Conservation (phyloP, 2,329 filamentous ascomycete genomes). For the Trichoderma breve region DNA sequence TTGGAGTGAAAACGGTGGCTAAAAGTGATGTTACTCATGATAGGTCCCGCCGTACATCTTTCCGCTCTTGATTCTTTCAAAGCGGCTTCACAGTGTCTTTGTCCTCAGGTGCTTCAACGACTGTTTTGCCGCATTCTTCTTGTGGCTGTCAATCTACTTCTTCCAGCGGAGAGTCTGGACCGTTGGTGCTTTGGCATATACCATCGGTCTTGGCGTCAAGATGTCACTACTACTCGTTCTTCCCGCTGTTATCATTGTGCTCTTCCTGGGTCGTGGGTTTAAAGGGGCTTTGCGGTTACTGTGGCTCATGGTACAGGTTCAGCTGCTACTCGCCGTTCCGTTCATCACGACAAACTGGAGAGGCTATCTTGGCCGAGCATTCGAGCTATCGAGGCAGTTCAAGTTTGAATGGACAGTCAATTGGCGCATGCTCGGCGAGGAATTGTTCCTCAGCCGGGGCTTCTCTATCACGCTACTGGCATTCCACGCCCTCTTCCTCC, state of each 20-base stretch:
- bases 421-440: conserved; percentile 91
- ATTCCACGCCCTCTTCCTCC: conserved; percentile 64
- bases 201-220: conserved; percentile 83
- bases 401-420: conserved; percentile 99
- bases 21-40: neutral
- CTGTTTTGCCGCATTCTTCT: conserved; percentile 78
- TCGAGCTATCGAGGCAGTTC: conserved; percentile 88
- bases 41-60: conserved; percentile 84
- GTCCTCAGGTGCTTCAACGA: conserved; percentile 94
- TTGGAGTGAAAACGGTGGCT: neutral
- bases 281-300: conserved; percentile 64
- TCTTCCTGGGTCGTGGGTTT: conserved; percentile 72
- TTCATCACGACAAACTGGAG: conserved; percentile 65
- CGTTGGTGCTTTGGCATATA: conserved; percentile 69
- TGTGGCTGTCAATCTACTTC: conserved; percentile 77
- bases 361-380: conserved; percentile 78
- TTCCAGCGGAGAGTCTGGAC: conserved; percentile 76
- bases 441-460: conserved; percentile 65
- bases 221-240: conserved; percentile 86
- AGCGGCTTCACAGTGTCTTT: conserved; percentile 91
- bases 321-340: conserved; percentile 64
- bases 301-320: conserved; percentile 71
- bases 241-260: conserved; percentile 73
- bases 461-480: conserved; percentile 69
- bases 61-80: conserved; percentile 81